Percentiles rank a stretch among this genome's conserved stretches.
Conservation (phyloP, 345 rosid genomes). For the Gossypium australe region DNA sequence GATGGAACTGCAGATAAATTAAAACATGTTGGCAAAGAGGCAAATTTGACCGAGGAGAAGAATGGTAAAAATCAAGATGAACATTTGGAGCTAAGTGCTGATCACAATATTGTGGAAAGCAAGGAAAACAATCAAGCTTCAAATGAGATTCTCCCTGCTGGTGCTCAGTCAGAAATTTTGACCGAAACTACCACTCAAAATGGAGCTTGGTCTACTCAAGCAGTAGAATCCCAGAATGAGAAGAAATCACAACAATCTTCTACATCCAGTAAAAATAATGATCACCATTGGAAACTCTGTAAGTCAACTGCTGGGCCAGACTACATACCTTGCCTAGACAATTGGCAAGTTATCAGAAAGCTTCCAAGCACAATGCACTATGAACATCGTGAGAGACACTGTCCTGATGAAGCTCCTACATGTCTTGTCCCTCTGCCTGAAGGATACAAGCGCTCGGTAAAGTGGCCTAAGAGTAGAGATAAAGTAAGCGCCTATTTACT, state of each 20-base stretch:
- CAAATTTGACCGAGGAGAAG: background rate
- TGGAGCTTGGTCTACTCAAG: constrained; percentile 81
- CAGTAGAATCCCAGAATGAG: constrained; percentile 79
- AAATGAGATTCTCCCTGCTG: constrained; percentile 39
- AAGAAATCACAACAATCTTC: constrained; percentile 52
- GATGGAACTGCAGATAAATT: constrained; percentile 21
- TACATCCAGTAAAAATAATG: constrained; percentile 27
- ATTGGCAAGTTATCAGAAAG: constrained; percentile 61
- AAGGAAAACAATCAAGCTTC: constrained; percentile 39
- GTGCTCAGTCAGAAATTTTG: constrained; percentile 57
- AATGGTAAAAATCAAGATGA: constrained; percentile 23
- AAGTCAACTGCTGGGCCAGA: constrained; percentile 85
- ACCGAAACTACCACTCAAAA: constrained; percentile 56
- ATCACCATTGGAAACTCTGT: constrained; percentile 68
- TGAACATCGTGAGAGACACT: constrained; percentile 93
- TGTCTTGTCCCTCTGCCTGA: constrained; percentile 81
- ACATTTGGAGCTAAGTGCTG: constrained; percentile 23
- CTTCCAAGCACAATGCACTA: constrained; percentile 64
- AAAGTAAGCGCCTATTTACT: constrained; percentile 34
- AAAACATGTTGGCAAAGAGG: background rate
- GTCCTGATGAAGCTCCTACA: constrained; percentile 73
- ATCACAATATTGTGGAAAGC: constrained; percentile 33
- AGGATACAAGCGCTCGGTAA: constrained; percentile 61
- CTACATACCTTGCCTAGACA: constrained; percentile 96
- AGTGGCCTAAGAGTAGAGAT: constrained; percentile 90